Base-by-base conservation (phyloP, 345 rosid genomes). In the Lepidium sativum region DNA sequence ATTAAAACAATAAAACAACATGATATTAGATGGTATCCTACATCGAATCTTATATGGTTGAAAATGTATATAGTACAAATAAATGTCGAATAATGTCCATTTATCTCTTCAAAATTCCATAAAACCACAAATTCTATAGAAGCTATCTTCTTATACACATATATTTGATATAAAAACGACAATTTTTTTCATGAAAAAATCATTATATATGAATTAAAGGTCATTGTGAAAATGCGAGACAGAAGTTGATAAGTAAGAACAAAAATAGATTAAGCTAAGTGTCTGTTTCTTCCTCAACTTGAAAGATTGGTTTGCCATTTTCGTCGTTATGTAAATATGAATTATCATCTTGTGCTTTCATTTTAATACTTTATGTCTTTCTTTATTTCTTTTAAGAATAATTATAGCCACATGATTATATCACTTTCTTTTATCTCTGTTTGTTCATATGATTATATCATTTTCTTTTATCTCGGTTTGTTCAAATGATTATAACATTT, bases 231-330 rank as follows among this genome's bases (percentile, higher is more conserved):
- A 2, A 68, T 50, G 51, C 9, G 27, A 68, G 66, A 60, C 73
- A 60, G 13, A 60, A 60, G 73, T 51, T 68, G 72, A 60, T 21
- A 51, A 50, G 53, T 13, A 67, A 27, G 66, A 49, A 16, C 42
- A 49, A 49, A 49, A 49, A 16, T 49, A 25, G 72, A 58, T 29
- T 50, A 39, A 66, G 66, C 44, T 18, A 48, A 9, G 52, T 40
- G 34, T 69, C 45, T 60, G 60, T 42, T 43, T 51, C 47, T 3
- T 13, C 53, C 73, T 42, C 67, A 69, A 60, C 61, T 60, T 60
- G 54, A 42, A 20, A 42, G 29, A 47, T 44, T 41, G 53, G 34
- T 20, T 27, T 51, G 37, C 35, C 37, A 47, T 69, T 52, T 66
- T 50, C 56, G 60, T 59, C 43, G 73, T 59, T 59, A 29, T 59